Evolutionary conservation across 2,329 filamentous ascomycete species (phyloP), one percentile per base, ranked within the genome.

Genomic region (Paecilomyces variotii): DNA sequence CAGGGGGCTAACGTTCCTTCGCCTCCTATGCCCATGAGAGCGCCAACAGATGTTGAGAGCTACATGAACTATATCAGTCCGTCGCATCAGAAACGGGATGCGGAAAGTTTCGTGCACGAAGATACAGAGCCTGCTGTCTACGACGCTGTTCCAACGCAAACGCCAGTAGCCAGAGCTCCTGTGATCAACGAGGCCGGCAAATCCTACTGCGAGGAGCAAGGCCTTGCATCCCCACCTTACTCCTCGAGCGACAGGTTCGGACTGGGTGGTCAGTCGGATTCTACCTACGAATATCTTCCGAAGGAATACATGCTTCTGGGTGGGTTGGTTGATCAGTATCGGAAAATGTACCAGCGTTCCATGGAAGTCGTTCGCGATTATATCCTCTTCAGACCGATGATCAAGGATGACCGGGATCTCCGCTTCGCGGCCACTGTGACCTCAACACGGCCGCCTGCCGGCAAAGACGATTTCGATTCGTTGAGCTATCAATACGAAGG

Each of bases 261-360:
- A 4, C 61, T 80, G 56, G 78, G 75, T n/a, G 76, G 70, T 34
- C 71, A 73, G 66, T 75, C 76, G 3, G 78, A 80, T 62, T 80
- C 78, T 7, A 74, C 76, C 2, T 81, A 80, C 60, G 79, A 81
- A 62, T 81, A 80, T 59, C 64, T 81, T n/a, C 78, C 78, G 3
- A 81, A 81, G 61, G 73, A 78, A 64, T 74, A 78, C 59, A 70
- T 79, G 58, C 69, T 80, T 35, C 68, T 80, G 3, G 76, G 78
- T 27, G 76, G 76, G n/a, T 63, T 72, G 19, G 70, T 70, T 53
- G 65, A 72, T 7, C 76, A 78, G 60, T 79, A 79, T 60, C 68
- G 68, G 52, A 68, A 66, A 14, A 76, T 80, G 71, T 80, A 79
- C 59, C 68, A 74, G 57, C 72, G 69, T 45, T 68, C 76, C 14